Base-by-base conservation (phyloP, 495 filamentous ascomycete genomes). In the Xylaria castorea region DNA sequence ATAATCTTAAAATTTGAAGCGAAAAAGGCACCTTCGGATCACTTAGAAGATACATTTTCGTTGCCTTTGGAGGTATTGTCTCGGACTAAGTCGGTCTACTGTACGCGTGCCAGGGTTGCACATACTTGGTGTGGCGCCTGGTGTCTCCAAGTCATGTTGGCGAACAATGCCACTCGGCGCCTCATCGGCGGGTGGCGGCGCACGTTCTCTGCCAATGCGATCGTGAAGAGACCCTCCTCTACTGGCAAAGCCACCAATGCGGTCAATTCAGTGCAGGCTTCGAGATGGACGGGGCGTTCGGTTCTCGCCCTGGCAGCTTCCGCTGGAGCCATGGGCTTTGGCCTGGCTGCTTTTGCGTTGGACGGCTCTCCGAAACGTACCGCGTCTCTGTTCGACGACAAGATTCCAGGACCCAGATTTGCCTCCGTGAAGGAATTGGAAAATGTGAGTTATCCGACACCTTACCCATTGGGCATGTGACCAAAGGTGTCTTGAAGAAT, bases 341-440 rank as follows among this genome's bases (percentile, higher is more conserved):
- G 81, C 2, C 63, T 83, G 30, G 81, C 79, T 51, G 42, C 73
- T 11, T 72, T 75, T 8, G 65, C 71, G n/a, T 62, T 75, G 16
- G 70, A 75, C 53, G 68, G 75, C 1, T 70, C 73, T 16, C 77
- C 66, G 12, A 75, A 69, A 67, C 63, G 75, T 50, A 53, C 71
- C 5, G 75, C 81, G 25, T 79, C 82, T 70, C 75, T 83, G 38
- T 78, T 84, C 20, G 81, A 86, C 58, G 80, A 81, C 53, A 81
- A 81, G 50, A 80, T 75, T 48, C 50, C 74, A 16, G 75, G 77
- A 67, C 82, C 83, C 1, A 78, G 78, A 55, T 89, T 88, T 75
- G 87, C 86, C 50, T 86, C 78, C 68, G 65, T 86, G 68, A 76
- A 80, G 14, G 85, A 87, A 70, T 83, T 88, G 83, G 80, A 88